Evolutionary conservation across 108 stramenopile species (phyloP).

Genomic region (Ochromonas danica): DNA sequence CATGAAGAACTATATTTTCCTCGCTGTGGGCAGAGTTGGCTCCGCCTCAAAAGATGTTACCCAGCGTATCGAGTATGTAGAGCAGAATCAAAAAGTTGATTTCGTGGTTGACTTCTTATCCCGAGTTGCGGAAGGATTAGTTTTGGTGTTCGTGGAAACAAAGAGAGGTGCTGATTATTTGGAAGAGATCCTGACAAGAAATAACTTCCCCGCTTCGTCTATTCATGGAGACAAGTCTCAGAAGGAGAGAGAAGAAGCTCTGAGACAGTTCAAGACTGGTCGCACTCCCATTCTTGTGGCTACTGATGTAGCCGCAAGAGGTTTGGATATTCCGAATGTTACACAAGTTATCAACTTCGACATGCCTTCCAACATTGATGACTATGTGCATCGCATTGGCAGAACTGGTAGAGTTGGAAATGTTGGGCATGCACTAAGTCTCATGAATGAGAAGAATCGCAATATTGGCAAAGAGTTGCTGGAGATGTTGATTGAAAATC

Average conservation of each 20-base stretch:
- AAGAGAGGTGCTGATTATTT: conserved; percentile 91
- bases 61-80: conserved; percentile 86
- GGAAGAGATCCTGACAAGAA: conserved; percentile 71
- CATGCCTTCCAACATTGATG: conserved; percentile 61
- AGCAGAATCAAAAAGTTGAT: conserved; percentile 80
- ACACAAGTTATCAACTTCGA: conserved; percentile 69
- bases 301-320: conserved; percentile 69
- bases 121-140: conserved; percentile 66
- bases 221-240: conserved; percentile 97
- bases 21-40: conserved; percentile 93
- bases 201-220: conserved; percentile 83
- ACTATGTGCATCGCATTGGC: conserved; percentile 71
- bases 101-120: conserved; percentile 67
- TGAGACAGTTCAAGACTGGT: conserved; percentile 60
- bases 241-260: conserved; percentile 66
- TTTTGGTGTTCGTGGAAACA: conserved; percentile 95
- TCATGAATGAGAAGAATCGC: conserved; percentile 64
- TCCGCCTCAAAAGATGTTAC: conserved; percentile 83
- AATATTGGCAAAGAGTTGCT: conserved; percentile 62
- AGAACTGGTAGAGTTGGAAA: conserved; percentile 69
- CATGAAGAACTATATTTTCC: conserved; percentile 86
- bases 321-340: conserved; percentile 65
- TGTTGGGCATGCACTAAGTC: conserved; percentile 58
- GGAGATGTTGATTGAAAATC: conserved; percentile 50
- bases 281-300: conserved; percentile 61